Conservation (phyloP, 352 stramenopile genomes). For the Globisporangium iwayamae region DNA sequence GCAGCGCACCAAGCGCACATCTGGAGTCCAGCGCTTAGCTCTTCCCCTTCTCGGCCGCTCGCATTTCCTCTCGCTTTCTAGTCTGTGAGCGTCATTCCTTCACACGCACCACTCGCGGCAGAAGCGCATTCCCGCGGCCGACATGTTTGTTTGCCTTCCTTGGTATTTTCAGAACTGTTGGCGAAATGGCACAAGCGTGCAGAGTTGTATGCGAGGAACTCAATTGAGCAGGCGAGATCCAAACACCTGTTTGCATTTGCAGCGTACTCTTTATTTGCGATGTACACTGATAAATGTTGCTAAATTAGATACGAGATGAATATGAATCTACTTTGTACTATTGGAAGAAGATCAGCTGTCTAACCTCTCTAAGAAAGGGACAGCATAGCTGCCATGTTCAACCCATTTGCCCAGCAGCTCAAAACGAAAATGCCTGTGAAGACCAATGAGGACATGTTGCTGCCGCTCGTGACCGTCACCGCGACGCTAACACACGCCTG, state of each 20-base stretch:
- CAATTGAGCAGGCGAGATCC: no score
- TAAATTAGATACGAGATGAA: not conserved
- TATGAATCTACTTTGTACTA: not conserved
- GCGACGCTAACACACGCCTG: not conserved
- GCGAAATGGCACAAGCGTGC: not conserved
- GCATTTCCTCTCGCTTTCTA: not conserved
- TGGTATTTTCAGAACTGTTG: not conserved
- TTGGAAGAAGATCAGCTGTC: not conserved
- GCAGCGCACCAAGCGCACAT: not conserved
- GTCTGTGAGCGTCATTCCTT: not conserved
- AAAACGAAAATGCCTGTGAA: not conserved
- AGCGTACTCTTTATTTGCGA: not conserved
- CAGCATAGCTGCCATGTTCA: not conserved
- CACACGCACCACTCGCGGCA: conserved; percentile 80
- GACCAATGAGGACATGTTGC: not conserved
- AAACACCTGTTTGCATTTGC: no score
- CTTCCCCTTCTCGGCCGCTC: not conserved
- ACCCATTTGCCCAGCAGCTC: not conserved
- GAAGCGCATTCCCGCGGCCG: conserved; percentile 85
- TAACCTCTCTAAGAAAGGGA: not conserved
- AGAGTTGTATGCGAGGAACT: no score
- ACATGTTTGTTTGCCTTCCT: conserved; percentile 33
- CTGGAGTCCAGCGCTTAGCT: no score
- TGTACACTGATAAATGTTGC: not conserved
- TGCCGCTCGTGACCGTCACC: conserved; percentile 1